phyloP scores from a whole-genome alignment of 2,329 filamentous ascomycete genomes.

The Sarocladium brachiariae region DNA sequence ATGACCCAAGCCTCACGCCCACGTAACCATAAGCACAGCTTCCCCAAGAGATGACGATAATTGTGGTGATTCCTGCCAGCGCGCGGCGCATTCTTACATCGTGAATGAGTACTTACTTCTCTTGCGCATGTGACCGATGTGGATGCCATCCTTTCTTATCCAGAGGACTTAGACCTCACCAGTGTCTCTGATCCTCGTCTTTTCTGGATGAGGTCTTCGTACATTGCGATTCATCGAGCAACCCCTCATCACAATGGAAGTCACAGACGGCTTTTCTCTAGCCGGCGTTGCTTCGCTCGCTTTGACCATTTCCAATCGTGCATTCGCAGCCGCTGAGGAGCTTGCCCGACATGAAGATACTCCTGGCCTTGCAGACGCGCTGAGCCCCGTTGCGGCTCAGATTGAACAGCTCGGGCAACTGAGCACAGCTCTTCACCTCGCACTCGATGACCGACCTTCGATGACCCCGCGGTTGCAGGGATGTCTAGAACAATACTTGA shows the following conservation, averaged over 20 bases:
- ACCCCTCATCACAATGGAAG: background rate
- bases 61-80: too few species aligned
- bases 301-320: background rate
- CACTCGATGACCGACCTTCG: conserved; percentile 6
- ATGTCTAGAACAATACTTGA: conserved; percentile 20
- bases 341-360: background rate
- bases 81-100: too few species aligned
- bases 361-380: background rate
- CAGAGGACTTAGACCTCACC: too few species aligned
- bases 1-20: background rate
- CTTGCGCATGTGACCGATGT: too few species aligned
- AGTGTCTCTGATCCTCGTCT: too few species aligned
- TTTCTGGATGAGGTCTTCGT: background rate
- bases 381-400: background rate
- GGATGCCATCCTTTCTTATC: too few species aligned
- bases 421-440: background rate
- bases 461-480: conserved; percentile 25
- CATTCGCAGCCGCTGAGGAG: conserved; percentile 5
- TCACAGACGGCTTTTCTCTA: conserved; percentile 1
- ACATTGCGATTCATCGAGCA: too few species aligned
- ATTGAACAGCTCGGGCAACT: conserved; percentile 2
- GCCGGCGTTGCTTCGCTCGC: background rate
- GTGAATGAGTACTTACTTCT: too few species aligned
- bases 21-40: conserved; percentile 1
- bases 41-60: background rate